A percentile compares a stretch with the other conserved stretches of the same genome.
Conservation (phyloP, 1,284 basidiomycete genomes). For the Apiotrichum gamsii region DNA sequence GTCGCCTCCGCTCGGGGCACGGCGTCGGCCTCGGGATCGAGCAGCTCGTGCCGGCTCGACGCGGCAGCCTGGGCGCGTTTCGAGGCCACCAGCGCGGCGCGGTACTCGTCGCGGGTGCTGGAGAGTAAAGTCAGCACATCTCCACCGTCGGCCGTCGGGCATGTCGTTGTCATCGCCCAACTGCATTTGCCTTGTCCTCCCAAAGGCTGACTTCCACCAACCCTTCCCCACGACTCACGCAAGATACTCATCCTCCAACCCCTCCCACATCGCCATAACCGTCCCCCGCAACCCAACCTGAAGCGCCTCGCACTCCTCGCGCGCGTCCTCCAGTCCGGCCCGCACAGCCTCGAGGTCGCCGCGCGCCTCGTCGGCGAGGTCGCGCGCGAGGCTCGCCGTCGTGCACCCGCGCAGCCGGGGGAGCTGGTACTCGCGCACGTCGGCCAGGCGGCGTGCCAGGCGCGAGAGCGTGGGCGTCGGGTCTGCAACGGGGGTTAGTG, state of each 20-base stretch:
- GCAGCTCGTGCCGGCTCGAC: constrained; percentile 24
- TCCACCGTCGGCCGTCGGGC: too few relatives aligned
- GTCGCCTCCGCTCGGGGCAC: constrained; percentile 13
- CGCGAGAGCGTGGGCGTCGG: constrained; percentile 19
- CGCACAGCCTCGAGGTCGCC: constrained; percentile 63
- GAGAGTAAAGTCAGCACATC: background rate
- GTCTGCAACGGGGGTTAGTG: background rate
- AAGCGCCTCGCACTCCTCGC: constrained; percentile 11
- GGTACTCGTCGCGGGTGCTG: constrained; percentile 21
- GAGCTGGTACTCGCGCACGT: constrained; percentile 64
- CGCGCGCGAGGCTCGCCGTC: constrained; percentile 66
- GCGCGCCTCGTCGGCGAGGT: constrained; percentile 64
- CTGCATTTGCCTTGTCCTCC: too few relatives aligned
- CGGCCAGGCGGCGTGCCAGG: constrained; percentile 56
- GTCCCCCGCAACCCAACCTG: constrained; percentile 44
- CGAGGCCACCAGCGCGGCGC: constrained; percentile 25
- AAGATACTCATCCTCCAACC: constrained; percentile 16
- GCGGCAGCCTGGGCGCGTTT: constrained; percentile 20
- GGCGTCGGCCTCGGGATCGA: constrained; percentile 5
- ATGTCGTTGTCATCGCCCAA: too few relatives aligned
- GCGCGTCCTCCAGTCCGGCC: constrained; percentile 2
- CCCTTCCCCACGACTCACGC: constrained; percentile 12
- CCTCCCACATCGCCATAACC: constrained; percentile 50
- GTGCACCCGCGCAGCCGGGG: constrained; percentile 62
- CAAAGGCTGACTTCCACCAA: too few relatives aligned